Evolutionary conservation across 2,329 filamentous ascomycete genomes (phyloP).

Genomic region (Cordyceps sp.): DNA sequence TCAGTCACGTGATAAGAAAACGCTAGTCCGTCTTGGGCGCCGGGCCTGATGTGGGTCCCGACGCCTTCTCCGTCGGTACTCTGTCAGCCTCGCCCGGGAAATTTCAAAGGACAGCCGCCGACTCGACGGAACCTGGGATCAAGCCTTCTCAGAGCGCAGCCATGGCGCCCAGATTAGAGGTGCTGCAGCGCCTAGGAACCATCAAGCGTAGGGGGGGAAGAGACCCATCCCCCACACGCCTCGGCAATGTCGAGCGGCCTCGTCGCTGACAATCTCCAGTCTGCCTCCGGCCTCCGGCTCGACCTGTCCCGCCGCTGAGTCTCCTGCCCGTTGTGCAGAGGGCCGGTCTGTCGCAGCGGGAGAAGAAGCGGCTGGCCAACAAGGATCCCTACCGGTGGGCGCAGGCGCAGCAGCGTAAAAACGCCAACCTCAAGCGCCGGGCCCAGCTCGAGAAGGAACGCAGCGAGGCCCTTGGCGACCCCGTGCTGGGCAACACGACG

Average conservation of each 20-base stretch:
- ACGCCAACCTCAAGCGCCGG: conserved; percentile 64
- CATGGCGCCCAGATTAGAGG: conserved; percentile 53
- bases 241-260: no score
- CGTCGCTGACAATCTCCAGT: conserved; percentile 23
- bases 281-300: conserved; percentile 39
- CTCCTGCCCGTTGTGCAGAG: conserved; percentile 45
- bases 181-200: conserved; percentile 40
- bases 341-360: conserved; percentile 43
- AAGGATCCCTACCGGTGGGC: conserved; percentile 71
- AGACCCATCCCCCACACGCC: no score
- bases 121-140: no score
- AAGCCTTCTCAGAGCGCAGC: no score
- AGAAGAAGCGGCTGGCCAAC: conserved; percentile 49
- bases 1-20: no score
- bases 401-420: conserved; percentile 69
- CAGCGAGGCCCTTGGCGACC: conserved; percentile 52
- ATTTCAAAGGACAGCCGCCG: no score
- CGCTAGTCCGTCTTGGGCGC: no score
- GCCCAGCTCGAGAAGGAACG: conserved; percentile 50
- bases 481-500: conserved; percentile 62
- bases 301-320: conserved; percentile 26
- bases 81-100: no score
- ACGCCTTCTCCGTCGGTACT: no score
- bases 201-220: conserved; percentile 48
- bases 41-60: no score